A percentile compares a stretch with the other conserved stretches of the same genome.
Evolutionary conservation across 73 alveolate genomes (phyloP).

Genomic region (Symbiodinium pilosum): DNA sequence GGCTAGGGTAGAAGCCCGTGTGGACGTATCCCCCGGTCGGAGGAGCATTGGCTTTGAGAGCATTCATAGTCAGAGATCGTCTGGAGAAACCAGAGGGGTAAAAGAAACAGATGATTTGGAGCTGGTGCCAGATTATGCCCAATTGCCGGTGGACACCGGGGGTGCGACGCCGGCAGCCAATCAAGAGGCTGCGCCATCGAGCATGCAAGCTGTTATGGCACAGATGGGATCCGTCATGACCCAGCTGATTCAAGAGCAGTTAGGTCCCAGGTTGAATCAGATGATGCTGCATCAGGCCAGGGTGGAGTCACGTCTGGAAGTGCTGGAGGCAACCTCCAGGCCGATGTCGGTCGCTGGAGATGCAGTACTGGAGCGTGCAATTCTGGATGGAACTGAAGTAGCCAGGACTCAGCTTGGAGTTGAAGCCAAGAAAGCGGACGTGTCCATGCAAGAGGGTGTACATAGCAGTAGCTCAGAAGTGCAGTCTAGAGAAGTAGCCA

Average conservation of each 20-base stretch:
- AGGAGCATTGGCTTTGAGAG: neutral
- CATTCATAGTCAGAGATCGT: neutral
- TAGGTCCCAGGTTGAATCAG: neutral
- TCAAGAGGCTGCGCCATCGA: neutral
- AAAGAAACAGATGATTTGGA: neutral
- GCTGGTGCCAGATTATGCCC: neutral
- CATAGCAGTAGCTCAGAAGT: neutral
- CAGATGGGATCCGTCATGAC: neutral
- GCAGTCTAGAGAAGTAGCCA: neutral
- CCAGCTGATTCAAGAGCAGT: neutral
- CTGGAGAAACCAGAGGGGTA: neutral
- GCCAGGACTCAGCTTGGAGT: neutral
- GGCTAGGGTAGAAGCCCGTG: neutral
- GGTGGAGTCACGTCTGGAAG: neutral
- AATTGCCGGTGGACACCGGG: neutral
- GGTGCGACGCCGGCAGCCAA: neutral
- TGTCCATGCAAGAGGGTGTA: neutral
- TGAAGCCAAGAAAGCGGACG: neutral
- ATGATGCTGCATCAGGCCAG: neutral
- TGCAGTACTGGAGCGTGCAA: neutral
- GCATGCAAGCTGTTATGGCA: neutral
- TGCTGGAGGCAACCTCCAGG: neutral
- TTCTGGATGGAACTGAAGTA: neutral
- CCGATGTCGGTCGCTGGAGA: neutral
- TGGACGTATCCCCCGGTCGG: neutral